These are phyloP conservation scores for Chaetomium sp. DNA, from an alignment of 2,329 filamentous ascomycete genomes.

Conservation along the genomic window DNA sequence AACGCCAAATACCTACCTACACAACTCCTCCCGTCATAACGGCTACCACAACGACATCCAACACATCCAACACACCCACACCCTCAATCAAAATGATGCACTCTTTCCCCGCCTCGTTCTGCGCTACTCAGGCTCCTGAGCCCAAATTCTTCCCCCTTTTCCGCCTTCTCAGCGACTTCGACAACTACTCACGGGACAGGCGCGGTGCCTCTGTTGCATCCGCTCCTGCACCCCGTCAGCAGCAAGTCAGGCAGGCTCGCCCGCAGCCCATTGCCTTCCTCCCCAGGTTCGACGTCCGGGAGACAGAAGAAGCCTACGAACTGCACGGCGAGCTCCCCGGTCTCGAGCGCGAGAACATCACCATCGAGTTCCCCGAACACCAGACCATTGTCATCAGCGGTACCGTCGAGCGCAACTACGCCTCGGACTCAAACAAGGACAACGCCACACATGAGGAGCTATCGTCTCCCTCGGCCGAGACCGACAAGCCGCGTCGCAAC, in stretches of 20 bases:
- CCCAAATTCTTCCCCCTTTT: constrained; percentile 61
- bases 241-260: constrained; percentile 29
- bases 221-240: constrained; percentile 29
- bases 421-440: constrained; percentile 39
- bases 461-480: neutral
- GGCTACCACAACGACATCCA: neutral
- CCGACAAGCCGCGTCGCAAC: constrained; percentile 21
- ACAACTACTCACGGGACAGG: constrained; percentile 53
- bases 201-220: constrained; percentile 25
- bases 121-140: constrained; percentile 38
- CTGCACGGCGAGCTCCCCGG: constrained; percentile 80
- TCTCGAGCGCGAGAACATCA: constrained; percentile 71
- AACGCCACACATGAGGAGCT: neutral
- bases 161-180: constrained; percentile 65
- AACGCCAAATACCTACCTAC: neutral
- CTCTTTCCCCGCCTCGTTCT: constrained; percentile 51
- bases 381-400: constrained; percentile 74
- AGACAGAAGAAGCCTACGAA: constrained; percentile 69
- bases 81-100: constrained; percentile 56
- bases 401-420: constrained; percentile 64
- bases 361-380: constrained; percentile 76
- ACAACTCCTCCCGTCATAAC: neutral
- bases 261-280: constrained; percentile 52
- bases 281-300: constrained; percentile 78
- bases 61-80: neutral